Evolutionary conservation across 176 grass and related monocot genomes (phyloP), one percentile per base, ranked within the genome.

Genomic region (Ananas comosus): DNA sequence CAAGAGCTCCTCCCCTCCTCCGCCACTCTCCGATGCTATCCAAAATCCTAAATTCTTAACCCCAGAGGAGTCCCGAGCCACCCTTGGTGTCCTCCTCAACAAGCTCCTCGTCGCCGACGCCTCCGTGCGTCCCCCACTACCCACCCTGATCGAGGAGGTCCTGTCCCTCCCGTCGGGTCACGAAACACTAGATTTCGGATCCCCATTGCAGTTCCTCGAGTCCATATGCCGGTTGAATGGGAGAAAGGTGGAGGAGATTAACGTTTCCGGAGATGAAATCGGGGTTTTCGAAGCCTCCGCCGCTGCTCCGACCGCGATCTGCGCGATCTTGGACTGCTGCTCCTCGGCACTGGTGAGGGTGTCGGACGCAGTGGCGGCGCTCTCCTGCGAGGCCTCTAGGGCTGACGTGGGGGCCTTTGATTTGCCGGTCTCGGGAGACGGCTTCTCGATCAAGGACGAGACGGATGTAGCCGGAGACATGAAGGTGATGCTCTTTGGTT

Each of bases 381-480:
- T 99, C 18, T 93, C 94, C 0, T 99, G 87, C 17, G 89, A 99
- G 75, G 89, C 94, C 10, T 77, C 74, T 51, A 85, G 84, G 13
- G 89, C 80, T 75, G 94, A 93, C 7, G 18, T 67, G 10, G 56
- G 51, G 10, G 81, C 84, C 3, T 99, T 93, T 47, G 94, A 99
- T 53, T 82, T 93, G 61, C 80, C 85, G 1, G 78, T 79, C 4
- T 88, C 89, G 0, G 89, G 94, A 0, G 94, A 99, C 4, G 94
- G 94, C 10, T 86, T 88, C 70, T 93, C 87, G 3, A 70, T 78
- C 6, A 93, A 93, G 77, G 94, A 90, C 65, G 94, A 97, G 77
- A 68, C 74, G 3, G 94, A 97, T 51, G 94, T 97, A 5, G 94
- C 86, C 2, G 69, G 80, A 6, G 94, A 99, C 71, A 71, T 99